Conservation (phyloP, 441 rosid genomes). For the Geranium incanum region DNA sequence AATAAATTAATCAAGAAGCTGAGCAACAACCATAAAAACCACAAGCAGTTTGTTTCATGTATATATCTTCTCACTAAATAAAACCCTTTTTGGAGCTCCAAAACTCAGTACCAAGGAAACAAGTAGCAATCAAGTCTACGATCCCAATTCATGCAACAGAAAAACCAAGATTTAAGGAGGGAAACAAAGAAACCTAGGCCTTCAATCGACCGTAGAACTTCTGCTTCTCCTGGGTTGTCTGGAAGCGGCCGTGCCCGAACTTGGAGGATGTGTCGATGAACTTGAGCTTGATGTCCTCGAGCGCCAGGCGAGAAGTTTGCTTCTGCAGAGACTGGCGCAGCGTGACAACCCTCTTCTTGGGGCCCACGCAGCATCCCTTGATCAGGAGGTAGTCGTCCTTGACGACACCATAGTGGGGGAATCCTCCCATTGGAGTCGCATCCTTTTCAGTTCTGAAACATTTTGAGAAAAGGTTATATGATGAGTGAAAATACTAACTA, state of each 20-base stretch:
- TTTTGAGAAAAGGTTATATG: neutral
- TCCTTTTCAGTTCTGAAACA: slow-evolving; percentile 47
- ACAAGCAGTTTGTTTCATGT: too few species aligned
- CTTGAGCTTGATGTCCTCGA: slow-evolving; percentile 47
- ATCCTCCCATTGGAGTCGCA: slow-evolving; percentile 55
- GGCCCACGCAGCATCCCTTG: slow-evolving; percentile 52
- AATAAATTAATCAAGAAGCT: too few species aligned
- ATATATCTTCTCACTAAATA: too few species aligned
- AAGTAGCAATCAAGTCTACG: neutral
- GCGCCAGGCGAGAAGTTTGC: slow-evolving; percentile 46
- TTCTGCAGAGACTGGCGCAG: slow-evolving; percentile 44
- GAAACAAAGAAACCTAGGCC: slow-evolving; percentile 19
- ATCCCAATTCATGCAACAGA: neutral
- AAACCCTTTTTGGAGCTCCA: neutral
- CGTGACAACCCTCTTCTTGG: slow-evolving; percentile 59
- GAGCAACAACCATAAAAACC: too few species aligned
- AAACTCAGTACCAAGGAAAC: neutral
- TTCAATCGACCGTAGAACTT: slow-evolving; percentile 38
- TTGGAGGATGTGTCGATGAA: slow-evolving; percentile 45
- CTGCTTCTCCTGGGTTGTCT: slow-evolving; percentile 47
- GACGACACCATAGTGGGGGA: slow-evolving; percentile 56
- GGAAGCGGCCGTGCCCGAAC: slow-evolving; percentile 45
- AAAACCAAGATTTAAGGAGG: too few species aligned
- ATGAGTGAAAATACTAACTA: neutral
- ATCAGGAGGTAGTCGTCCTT: slow-evolving; percentile 51